These are phyloP conservation scores for Terana coerulea DNA, from an alignment of 768 basidiomycete genomes.

Conservation along the genomic window DNA sequence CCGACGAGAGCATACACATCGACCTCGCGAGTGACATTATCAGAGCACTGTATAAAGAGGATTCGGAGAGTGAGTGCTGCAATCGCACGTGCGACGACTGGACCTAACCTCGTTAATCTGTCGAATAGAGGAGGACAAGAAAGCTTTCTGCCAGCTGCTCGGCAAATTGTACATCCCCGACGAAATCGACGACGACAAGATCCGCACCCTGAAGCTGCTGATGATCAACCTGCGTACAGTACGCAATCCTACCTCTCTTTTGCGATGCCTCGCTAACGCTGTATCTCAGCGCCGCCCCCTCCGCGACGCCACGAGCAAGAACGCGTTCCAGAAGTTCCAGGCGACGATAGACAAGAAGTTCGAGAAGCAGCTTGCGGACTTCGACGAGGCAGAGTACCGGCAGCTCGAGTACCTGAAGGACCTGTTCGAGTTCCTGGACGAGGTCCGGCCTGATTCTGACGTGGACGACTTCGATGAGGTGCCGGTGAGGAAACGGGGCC, in stretches of 20 bases:
- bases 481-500: constrained; percentile 34
- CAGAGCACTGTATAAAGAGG: constrained; percentile 43
- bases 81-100: not conserved
- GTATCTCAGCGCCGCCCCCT: constrained; percentile 49
- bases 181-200: constrained; percentile 62
- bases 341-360: constrained; percentile 64
- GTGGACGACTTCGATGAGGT: constrained; percentile 43
- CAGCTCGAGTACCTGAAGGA: constrained; percentile 59
- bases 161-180: constrained; percentile 63
- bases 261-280: constrained; percentile 9
- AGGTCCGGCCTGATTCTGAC: constrained; percentile 65
- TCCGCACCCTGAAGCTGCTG: constrained; percentile 58
- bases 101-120: not conserved
- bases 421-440: constrained; percentile 69
- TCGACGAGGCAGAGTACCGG: constrained; percentile 69
- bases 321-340: constrained; percentile 72
- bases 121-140: constrained; percentile 43
- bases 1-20: constrained; percentile 45
- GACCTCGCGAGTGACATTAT: constrained; percentile 54
- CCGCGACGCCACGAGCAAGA: constrained; percentile 56
- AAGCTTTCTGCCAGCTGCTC: constrained; percentile 43
- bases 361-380: constrained; percentile 62
- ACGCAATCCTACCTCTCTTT: constrained; percentile 16
- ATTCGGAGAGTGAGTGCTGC: constrained; percentile 49
- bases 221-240: constrained; percentile 58